A percentile compares a stretch with the other conserved stretches of the same genome.
phyloP scores from a whole-genome alignment of 192 early-diverging fungal genomes.

The Kickxella alabastrina region DNA sequence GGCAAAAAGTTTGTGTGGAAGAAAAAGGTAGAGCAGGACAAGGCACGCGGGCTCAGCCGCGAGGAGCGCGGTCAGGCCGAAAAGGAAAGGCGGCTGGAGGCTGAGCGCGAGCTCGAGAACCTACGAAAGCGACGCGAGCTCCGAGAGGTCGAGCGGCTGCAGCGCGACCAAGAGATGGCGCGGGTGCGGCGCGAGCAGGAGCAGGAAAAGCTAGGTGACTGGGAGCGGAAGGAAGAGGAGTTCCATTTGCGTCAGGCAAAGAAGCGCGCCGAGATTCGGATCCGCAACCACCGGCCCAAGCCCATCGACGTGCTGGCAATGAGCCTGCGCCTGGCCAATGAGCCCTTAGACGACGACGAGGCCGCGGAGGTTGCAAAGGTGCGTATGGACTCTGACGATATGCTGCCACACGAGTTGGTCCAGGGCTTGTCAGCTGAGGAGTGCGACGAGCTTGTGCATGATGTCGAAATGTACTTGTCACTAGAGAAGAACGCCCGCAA shows the following conservation, averaged over 20 bases:
- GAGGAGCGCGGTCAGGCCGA: constrained; percentile 58
- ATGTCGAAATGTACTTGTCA: constrained; percentile 83
- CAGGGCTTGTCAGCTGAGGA: constrained; percentile 63
- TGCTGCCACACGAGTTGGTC: constrained; percentile 74
- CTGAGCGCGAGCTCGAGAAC: constrained; percentile 74
- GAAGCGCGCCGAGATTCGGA: constrained; percentile 84
- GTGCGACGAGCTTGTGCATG: constrained; percentile 74
- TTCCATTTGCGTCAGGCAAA: constrained; percentile 93
- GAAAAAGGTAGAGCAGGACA: constrained; percentile 87
- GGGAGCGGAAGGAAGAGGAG: constrained; percentile 88
- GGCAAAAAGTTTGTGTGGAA: constrained; percentile 89
- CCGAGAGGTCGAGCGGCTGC: constrained; percentile 76
- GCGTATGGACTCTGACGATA: constrained; percentile 74
- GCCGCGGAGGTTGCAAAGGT: constrained; percentile 61
- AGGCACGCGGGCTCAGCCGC: constrained; percentile 56
- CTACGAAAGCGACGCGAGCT: constrained; percentile 73
- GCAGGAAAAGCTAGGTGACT: constrained; percentile 87
- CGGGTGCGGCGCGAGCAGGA: constrained; percentile 82
- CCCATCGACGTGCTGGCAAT: constrained; percentile 92
- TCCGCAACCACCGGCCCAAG: constrained; percentile 80
- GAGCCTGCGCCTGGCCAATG: constrained; percentile 77
- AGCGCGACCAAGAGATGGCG: constrained; percentile 75
- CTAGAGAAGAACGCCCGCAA: constrained; percentile 77
- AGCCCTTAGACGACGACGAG: constrained; percentile 65
- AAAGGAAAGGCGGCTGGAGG: constrained; percentile 56